These are phyloP conservation scores for Solanum paucissectum DNA, from an alignment of 257 asterid species.

Conservation along the genomic window DNA sequence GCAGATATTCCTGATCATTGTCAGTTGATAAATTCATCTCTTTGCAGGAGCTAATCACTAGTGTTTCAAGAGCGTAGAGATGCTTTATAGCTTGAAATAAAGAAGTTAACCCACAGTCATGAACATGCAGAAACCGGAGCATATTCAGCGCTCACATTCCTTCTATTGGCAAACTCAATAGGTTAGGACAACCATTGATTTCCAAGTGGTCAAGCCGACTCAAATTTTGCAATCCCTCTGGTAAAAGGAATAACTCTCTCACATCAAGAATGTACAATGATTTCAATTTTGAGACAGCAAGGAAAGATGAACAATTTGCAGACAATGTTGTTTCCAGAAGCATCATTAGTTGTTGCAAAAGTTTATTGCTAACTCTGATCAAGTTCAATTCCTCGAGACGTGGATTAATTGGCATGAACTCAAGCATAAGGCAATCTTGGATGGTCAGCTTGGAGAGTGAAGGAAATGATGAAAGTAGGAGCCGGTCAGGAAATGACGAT, in stretches of 20 bases:
- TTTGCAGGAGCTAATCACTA: not conserved
- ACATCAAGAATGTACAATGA: not conserved
- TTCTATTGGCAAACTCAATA: not conserved
- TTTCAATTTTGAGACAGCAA: not conserved
- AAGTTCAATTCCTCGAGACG: not conserved
- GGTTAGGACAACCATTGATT: not conserved
- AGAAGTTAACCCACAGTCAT: not conserved
- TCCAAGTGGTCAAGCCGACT: not conserved
- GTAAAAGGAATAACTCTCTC: not conserved
- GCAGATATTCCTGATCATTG: not conserved
- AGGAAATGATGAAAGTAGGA: not conserved
- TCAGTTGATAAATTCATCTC: not conserved
- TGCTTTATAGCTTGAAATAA: not conserved
- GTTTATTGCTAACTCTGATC: not conserved
- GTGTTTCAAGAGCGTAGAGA: not conserved
- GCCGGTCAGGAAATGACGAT: not conserved
- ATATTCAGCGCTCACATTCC: not conserved
- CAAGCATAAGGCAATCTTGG: not conserved
- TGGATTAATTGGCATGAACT: not conserved
- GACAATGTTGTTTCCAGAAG: not conserved
- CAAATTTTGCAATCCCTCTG: not conserved
- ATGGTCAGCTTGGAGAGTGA: not conserved
- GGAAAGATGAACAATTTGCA: not conserved
- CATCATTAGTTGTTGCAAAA: not conserved
- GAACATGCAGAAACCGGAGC: not conserved